These are phyloP conservation scores for Paramecium octaurelia DNA, from an alignment of 73 alveolate genomes.

Conservation along the genomic window DNA sequence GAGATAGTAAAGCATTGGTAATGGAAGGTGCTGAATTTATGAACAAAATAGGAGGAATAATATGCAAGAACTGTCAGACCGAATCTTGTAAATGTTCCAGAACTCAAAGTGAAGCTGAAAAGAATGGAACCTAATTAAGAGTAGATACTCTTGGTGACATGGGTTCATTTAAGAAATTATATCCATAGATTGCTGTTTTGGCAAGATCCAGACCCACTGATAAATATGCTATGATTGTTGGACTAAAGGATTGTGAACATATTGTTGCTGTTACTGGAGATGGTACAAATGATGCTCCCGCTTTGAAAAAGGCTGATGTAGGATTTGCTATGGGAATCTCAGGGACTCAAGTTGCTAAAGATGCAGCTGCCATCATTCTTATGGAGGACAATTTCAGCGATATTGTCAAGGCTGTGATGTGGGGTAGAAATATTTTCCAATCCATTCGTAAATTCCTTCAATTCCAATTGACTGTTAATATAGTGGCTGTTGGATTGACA, in stretches of 20 bases:
- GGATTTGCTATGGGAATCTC: conserved; percentile 93
- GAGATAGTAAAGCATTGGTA: conserved; percentile 21
- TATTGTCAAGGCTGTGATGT: conserved; percentile 90
- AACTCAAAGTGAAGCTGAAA: conserved; percentile 24
- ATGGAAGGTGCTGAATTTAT: conserved; percentile 80
- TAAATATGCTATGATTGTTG: conserved; percentile 87
- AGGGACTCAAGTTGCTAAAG: conserved; percentile 98
- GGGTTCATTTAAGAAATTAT: conserved; percentile 67
- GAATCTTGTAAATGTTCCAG: conserved; percentile 62
- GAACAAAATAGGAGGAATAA: conserved; percentile 80
- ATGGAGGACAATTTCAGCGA: conserved; percentile 96
- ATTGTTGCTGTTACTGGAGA: conserved; percentile 95
- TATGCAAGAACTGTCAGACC: conserved; percentile 73
- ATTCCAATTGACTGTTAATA: conserved; percentile 89
- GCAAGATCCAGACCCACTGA: conserved; percentile 93
- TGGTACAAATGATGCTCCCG: conserved; percentile 90
- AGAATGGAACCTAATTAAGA: conserved; percentile 45
- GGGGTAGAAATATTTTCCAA: conserved; percentile 96
- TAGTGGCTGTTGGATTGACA: conserved; percentile 90
- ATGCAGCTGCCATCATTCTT: conserved; percentile 95
- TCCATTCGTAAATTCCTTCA: conserved; percentile 88
- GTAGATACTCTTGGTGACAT: conserved; percentile 78
- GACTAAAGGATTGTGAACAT: conserved; percentile 79
- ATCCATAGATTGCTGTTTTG: conserved; percentile 71
- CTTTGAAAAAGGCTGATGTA: conserved; percentile 80